Base-by-base conservation (phyloP, 2,329 filamentous ascomycete genomes). In the Aspergillus alliaceus region DNA sequence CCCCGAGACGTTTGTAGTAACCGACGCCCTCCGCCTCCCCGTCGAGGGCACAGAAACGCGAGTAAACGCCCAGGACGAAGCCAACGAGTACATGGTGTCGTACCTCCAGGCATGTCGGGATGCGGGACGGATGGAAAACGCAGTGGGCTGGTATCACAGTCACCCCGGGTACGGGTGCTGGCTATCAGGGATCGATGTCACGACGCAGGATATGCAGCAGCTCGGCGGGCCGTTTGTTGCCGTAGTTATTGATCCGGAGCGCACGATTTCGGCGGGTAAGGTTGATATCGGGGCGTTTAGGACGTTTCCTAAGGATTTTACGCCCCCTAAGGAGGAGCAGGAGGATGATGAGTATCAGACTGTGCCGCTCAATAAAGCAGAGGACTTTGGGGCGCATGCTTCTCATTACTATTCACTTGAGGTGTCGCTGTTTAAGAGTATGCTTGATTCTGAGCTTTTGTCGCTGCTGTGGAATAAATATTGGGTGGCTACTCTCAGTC, bases 1-100 rank as follows among this genome's bases (percentile, higher is more conserved):
- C 63, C 86, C 88, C 40, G 88, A 96, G 68, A 87, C 78, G 5
- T 90, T 99, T 69, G 86, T 99, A 64, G 89, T 99, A 53, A 98
- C 93, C 1, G 95, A 99, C 71, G 91, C 93, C 25, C 95, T 98
- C 76, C 86, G 93, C 20, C 80, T 99, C 37, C 95, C 95, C 0
- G 95, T 99, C 39, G 95, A 99, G 73, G 95, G 95, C 25, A 99
- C 95, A n/a, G 95, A 99, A 79, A 99, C 95, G 2, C 84, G 95
- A 59, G 95, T 99, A 66, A 99, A 99, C 73, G 95, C 95, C 0
- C 92, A 96, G 70, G 89, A 90, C 64, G 93, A 98, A 66, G 95
- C 93, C 53, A 96, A 98, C 79, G 95, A 98, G 79, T 99, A 98
- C 79, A 91, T 98, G 81, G 87, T 96, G 54, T 86, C 90, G 64